A percentile compares a stretch with the other conserved stretches of the same genome.
Conservation (phyloP, 192 early-diverging fungal species). For the Dissophora ornata region DNA sequence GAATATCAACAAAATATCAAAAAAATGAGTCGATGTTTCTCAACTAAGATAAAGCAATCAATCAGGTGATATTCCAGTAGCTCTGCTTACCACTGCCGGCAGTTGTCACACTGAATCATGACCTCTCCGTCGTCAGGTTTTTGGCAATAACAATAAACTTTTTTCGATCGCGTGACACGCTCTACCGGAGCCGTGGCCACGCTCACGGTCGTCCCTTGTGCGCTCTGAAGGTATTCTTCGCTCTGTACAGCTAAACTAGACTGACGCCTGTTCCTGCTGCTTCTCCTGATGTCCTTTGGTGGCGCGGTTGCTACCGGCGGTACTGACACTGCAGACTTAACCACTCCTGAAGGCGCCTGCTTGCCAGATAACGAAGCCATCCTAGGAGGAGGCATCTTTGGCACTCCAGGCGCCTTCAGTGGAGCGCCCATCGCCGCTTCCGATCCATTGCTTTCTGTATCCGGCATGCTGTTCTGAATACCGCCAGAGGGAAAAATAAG, state of each 20-base stretch:
- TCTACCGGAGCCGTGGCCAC: constrained; percentile 9
- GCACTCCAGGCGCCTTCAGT: neutral
- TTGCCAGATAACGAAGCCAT: too few relatives aligned
- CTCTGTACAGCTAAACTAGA: constrained; percentile 33
- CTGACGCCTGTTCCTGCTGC: constrained; percentile 15
- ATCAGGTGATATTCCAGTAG: too few relatives aligned
- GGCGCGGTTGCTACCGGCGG: neutral
- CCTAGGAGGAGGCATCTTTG: neutral
- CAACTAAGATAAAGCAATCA: too few relatives aligned
- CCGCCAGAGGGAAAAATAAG: constrained; percentile 30
- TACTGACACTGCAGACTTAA: neutral
- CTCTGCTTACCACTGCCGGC: constrained; percentile 78
- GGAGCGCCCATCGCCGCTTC: too few relatives aligned
- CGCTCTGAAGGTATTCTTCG: constrained; percentile 11
- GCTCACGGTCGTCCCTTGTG: neutral
- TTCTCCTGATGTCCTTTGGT: constrained; percentile 31
- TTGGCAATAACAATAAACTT: constrained; percentile 79
- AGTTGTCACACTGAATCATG: constrained; percentile 83
- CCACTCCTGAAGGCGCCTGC: neutral
- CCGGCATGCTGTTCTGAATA: neutral
- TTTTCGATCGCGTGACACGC: constrained; percentile 51
- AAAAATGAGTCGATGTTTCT: constrained; percentile 2
- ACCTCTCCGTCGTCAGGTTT: constrained; percentile 73
- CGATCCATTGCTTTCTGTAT: constrained; percentile 4
- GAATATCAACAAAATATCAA: neutral